These are phyloP conservation scores for Ganoderma lingzhi DNA, from an alignment of 1,284 basidiomycete genomes.

Conservation along the genomic window DNA sequence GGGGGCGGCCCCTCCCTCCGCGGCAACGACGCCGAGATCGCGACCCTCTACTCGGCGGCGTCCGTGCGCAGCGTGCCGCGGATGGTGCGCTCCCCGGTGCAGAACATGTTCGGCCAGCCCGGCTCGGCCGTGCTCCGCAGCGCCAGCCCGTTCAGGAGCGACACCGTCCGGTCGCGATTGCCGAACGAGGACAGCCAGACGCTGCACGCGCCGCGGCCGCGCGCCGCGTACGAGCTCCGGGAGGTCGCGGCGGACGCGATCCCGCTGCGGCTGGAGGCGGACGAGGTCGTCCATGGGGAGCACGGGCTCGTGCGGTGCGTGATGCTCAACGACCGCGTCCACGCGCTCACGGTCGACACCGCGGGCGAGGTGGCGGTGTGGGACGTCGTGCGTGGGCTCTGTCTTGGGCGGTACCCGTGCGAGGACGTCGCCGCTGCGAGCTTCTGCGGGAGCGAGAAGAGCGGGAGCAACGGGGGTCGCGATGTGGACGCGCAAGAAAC, in stretches of 20 bases:
- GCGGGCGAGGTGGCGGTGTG: conserved; percentile 88
- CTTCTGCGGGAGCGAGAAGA: conserved; percentile 40
- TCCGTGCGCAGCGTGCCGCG: conserved; percentile 76
- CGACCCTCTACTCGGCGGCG: conserved; percentile 85
- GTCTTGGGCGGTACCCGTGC: conserved; percentile 75
- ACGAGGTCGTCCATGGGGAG: conserved; percentile 79
- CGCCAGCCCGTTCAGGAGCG: conserved; percentile 41
- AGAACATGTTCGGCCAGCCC: conserved; percentile 40
- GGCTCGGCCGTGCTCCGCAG: conserved; percentile 33
- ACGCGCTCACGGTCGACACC: conserved; percentile 92
- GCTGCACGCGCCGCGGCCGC: conserved; percentile 50
- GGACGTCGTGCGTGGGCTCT: conserved; percentile 87
- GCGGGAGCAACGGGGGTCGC: conserved; percentile 45
- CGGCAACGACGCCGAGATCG: conserved; percentile 76
- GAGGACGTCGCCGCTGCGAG: conserved; percentile 71
- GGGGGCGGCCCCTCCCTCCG: conserved; percentile 35
- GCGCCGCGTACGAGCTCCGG: conserved; percentile 75
- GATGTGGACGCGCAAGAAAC: conserved; percentile 18
- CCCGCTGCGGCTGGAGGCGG: conserved; percentile 69
- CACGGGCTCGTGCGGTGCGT: conserved; percentile 86
- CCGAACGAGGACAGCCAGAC: conserved; percentile 49
- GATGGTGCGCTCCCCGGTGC: conserved; percentile 46
- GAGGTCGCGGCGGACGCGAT: conserved; percentile 85
- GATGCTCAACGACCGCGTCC: conserved; percentile 90
- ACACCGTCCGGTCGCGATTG: conserved; percentile 32